phyloP scores from a whole-genome alignment of 305 asterid species.

The Withania somnifera region DNA sequence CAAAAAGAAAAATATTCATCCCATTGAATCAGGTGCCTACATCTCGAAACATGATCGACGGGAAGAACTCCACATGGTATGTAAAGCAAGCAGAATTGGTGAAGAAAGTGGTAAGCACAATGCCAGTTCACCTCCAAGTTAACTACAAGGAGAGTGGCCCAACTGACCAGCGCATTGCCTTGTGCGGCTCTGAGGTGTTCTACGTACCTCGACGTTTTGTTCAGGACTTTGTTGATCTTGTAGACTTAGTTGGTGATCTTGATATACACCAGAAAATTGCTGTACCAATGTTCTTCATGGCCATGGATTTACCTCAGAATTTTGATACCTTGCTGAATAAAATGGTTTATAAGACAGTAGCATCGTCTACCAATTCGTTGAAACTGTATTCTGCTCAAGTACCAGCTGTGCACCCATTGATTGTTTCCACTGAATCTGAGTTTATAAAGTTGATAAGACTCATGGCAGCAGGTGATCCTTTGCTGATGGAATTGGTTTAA shows the following conservation, averaged over 20 bases:
- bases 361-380: constrained; percentile 43
- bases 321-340: constrained; percentile 54
- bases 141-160: constrained; percentile 60
- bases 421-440: constrained; percentile 69
- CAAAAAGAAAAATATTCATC: background rate
- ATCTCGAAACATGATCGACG: constrained; percentile 56
- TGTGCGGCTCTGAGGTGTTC: constrained; percentile 87
- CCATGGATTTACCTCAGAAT: constrained; percentile 75
- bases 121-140: constrained; percentile 95
- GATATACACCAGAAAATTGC: constrained; percentile 94
- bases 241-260: constrained; percentile 58
- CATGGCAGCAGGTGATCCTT: constrained; percentile 96
- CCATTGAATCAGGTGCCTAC: constrained; percentile 43
- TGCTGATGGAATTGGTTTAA: constrained; percentile 70
- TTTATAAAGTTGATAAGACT: constrained; percentile 68
- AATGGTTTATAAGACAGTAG: constrained; percentile 63
- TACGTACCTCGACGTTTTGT: constrained; percentile 63
- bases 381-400: constrained; percentile 70
- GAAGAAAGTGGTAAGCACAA: constrained; percentile 67
- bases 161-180: constrained; percentile 33
- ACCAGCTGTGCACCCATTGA: constrained; percentile 88
- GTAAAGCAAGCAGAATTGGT: constrained; percentile 73
- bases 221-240: constrained; percentile 69
- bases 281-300: constrained; percentile 76
- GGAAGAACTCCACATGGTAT: constrained; percentile 65